These are phyloP conservation scores for Ophiostoma pallidulum DNA, from an alignment of 2,329 filamentous ascomycete species.

Conservation along the genomic window DNA sequence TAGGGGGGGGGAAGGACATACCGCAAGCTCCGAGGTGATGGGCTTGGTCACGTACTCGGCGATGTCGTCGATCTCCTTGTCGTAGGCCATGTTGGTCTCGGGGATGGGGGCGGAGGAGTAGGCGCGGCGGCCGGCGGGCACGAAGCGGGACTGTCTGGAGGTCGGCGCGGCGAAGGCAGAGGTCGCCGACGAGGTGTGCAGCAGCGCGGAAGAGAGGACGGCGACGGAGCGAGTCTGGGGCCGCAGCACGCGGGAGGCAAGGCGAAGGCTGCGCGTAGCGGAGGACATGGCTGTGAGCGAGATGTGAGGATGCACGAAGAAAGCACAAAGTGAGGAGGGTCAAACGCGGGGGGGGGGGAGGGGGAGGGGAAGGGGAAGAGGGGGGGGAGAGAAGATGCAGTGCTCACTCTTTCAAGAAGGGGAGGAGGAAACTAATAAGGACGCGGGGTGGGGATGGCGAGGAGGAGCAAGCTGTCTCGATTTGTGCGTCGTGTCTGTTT, in stretches of 20 bases:
- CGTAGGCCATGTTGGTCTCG: conserved; percentile 55
- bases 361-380: neutral
- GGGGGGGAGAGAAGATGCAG: neutral
- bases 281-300: conserved; percentile 38
- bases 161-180: conserved; percentile 25
- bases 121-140: conserved; percentile 41
- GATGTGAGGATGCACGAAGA: conserved; percentile 1
- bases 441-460: neutral
- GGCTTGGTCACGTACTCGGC: conserved; percentile 87
- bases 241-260: conserved; percentile 45
- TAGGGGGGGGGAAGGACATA: conserved; percentile 45
- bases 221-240: conserved; percentile 29
- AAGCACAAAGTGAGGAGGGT: neutral
- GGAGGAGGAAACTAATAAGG: neutral
- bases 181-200: conserved; percentile 26
- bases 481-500: conserved; percentile 2
- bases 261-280: conserved; percentile 44
- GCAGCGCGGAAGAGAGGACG: conserved; percentile 19
- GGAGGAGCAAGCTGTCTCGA: neutral
- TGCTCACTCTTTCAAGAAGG: conserved; percentile 4
- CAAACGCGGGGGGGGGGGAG: neutral
- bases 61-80: conserved; percentile 91
- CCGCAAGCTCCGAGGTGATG: conserved; percentile 84
- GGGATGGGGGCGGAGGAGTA: conserved; percentile 42
- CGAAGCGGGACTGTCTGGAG: conserved; percentile 28